These are phyloP conservation scores for Colletotrichum navitas DNA, from an alignment of 2,329 filamentous ascomycete species.

Conservation along the genomic window DNA sequence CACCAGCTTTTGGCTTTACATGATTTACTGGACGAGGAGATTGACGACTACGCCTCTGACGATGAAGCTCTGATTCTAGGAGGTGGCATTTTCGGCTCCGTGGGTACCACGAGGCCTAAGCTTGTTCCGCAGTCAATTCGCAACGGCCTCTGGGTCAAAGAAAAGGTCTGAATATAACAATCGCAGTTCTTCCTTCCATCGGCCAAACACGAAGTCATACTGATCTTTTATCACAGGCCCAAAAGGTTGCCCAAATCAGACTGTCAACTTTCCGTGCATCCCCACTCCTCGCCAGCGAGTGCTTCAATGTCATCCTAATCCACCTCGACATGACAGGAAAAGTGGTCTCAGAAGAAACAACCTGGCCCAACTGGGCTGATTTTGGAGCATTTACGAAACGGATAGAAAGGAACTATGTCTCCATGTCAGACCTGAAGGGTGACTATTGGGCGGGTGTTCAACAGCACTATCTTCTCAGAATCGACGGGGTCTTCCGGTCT, in stretches of 20 bases:
- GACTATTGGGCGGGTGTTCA: background rate
- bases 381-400: background rate
- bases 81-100: background rate
- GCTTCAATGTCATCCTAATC: background rate
- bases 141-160: background rate
- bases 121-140: background rate
- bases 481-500: background rate
- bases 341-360: background rate
- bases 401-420: background rate
- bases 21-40: background rate
- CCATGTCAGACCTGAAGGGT: background rate
- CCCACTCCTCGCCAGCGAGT: conserved; percentile 4
- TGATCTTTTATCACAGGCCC: background rate
- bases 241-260: background rate
- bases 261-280: conserved; percentile 6
- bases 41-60: background rate
- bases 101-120: background rate
- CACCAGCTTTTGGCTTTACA: background rate
- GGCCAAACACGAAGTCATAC: background rate
- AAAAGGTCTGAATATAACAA: background rate
- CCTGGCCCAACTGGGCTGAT: background rate
- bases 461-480: conserved; percentile 10
- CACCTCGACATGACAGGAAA: background rate
- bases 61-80: background rate
- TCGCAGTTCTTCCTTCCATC: background rate